These are phyloP conservation scores for Aspergillus sp. DNA, from an alignment of 2,329 filamentous ascomycete genomes.

Conservation along the genomic window DNA sequence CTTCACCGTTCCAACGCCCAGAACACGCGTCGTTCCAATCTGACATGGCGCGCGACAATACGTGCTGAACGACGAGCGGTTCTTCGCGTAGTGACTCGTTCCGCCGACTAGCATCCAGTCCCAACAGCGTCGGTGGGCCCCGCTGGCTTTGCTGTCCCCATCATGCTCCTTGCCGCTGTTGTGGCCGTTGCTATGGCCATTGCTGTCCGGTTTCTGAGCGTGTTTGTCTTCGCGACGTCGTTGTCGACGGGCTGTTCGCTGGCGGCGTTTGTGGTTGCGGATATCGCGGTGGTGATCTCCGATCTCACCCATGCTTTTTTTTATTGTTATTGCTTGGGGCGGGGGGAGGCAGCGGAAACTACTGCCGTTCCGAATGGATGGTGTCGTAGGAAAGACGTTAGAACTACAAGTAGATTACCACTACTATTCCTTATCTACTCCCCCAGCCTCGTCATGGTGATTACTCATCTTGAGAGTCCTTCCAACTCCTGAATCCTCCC, in stretches of 20 bases:
- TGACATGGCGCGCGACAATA: slow-evolving; percentile 14
- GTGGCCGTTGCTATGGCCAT: not conserved
- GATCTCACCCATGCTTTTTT: not conserved
- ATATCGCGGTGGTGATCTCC: not conserved
- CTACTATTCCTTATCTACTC: too few relatives aligned
- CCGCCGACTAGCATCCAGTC: slow-evolving; percentile 13
- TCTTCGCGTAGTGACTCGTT: slow-evolving; percentile 16
- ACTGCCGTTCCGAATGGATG: too few relatives aligned
- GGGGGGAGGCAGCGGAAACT: too few relatives aligned
- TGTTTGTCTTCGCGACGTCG: not conserved
- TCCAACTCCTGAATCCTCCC: too few relatives aligned
- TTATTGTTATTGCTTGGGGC: too few relatives aligned
- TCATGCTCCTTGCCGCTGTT: not conserved
- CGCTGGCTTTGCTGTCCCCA: not conserved
- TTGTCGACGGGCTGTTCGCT: not conserved
- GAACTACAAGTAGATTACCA: too few relatives aligned
- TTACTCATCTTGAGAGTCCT: too few relatives aligned
- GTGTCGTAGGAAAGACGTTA: too few relatives aligned
- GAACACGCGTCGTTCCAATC: slow-evolving; percentile 8
- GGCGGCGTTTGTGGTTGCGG: not conserved
- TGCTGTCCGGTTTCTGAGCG: not conserved
- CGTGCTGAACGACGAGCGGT: slow-evolving; percentile 12
- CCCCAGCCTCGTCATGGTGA: too few relatives aligned
- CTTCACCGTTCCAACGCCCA: slow-evolving; percentile 13
- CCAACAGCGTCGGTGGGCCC: slow-evolving; percentile 9